Base-by-base conservation (phyloP, 805 yeast species). In the Lipomyces sp. region DNA sequence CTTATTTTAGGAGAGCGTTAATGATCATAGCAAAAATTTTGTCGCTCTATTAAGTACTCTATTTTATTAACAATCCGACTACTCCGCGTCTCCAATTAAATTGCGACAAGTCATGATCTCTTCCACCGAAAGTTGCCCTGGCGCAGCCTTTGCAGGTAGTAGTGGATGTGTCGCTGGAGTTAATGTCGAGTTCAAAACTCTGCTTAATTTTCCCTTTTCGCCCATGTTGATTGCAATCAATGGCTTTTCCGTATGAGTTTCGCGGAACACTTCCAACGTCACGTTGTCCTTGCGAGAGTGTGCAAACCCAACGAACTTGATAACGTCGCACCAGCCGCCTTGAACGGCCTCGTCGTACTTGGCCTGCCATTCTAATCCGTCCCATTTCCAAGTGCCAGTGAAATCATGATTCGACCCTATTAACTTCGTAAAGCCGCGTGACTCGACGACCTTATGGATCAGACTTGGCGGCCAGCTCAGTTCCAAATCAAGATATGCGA, bases 181-280 rank as follows among this genome's bases (percentile, higher is more conserved):
- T 71, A 93, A 80, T 1, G 89, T 64, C 1, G 84, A 79, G 78
- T 94, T 94, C 72, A 90, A 79, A 4, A 91, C 90, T 69, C 96
- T 84, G 0, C 97, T 89, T 65, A 92, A 79, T 75, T 87, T 90
- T 32, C 98, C 98, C 11, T 75, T 69, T 51, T 81, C 84, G 7
- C 95, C 89, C 90, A 89, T 87, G 76, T 94, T 94, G 73, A 90
- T 87, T 4, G 95, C 93, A 78, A 93, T 85, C 75, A 94, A 81
- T 2, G 97, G 97, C 64, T 80, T 79, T 7, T 76, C 73, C 1
- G 79, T 77, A 75, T 90, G 90, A 2, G 76, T 42, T 0, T 79
- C 68, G 75, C 93, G 85, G 81, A 94, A 93, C 29, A 77, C 76
- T 76, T 92, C 97, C 62, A 93, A 80, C 1, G 77, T 78, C 67